These are phyloP conservation scores for Paralagenidium karlingii DNA, from an alignment of 352 stramenopile genomes.

Conservation along the genomic window DNA sequence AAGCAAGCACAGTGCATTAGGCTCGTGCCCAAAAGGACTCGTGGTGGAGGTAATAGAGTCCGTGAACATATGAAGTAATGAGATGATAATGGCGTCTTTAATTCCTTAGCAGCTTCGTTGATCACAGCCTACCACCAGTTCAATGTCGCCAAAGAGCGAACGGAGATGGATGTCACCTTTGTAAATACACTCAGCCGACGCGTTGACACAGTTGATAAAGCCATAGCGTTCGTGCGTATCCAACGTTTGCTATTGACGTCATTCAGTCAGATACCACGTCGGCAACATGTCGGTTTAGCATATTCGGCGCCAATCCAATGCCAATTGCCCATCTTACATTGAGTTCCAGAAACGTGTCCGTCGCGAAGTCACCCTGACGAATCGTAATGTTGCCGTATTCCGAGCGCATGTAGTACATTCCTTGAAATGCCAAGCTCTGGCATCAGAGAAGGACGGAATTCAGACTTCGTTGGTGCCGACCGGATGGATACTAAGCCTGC, in stretches of 20 bases:
- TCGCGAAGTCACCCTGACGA: slow-evolving; percentile 36
- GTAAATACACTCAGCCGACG: slow-evolving; percentile 37
- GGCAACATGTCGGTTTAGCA: not conserved
- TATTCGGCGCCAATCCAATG: no score
- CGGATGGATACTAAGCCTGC: not conserved
- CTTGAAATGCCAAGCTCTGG: slow-evolving; percentile 39
- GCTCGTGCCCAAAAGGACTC: no score
- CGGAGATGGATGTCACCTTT: slow-evolving; percentile 51
- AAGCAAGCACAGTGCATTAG: no score
- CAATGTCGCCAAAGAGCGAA: slow-evolving; percentile 42
- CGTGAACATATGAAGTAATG: no score
- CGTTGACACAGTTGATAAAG: slow-evolving; percentile 49
- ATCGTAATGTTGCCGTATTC: slow-evolving; percentile 45
- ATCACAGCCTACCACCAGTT: slow-evolving; percentile 60
- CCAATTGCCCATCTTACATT: slow-evolving; percentile 11
- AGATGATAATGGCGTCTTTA: no score
- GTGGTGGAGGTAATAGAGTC: no score
- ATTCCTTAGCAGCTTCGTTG: no score
- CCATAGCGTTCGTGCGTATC: slow-evolving; percentile 29
- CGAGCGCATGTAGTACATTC: slow-evolving; percentile 55
- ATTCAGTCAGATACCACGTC: not conserved
- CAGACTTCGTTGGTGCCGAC: no score
- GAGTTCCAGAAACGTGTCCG: slow-evolving; percentile 20
- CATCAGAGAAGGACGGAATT: no score
- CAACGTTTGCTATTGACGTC: not conserved